Evolutionary conservation across 371 early-diverging fungal genomes (phyloP), one percentile per base, ranked within the genome.

Genomic region (Mucor saturninus): DNA sequence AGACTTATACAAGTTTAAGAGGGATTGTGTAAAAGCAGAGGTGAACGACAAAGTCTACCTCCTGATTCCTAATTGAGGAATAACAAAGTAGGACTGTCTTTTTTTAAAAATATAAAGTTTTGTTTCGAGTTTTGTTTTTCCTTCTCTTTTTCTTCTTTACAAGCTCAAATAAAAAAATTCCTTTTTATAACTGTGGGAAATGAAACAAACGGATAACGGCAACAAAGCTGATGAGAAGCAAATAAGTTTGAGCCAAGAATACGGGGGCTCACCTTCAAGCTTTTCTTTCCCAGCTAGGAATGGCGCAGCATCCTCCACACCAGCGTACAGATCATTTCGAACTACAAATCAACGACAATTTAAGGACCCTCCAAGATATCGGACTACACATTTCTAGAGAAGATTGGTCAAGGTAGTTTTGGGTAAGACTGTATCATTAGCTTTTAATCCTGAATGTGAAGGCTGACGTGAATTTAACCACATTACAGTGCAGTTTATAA

Each of bases 381-480:
- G 11, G 86, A 89, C 60, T 95, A 93, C 59, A 86, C 91, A 54
- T 73, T 90, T 51, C 69, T 79, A 11, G 83, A 86, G 10, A 95
- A 93, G 76, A 80, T 98, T 30, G 98, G 98, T 46, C 94, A 97
- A 69, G 98, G 98, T 30, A 98, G 97, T 5, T 98, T 96, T 83
- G 98, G 98, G 91, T 92, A 85, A 49, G 72, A 49, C 40, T 38
- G 9, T 32, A n/a, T 6, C 0, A 4, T 15, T 9, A 13, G 9
- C 9, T 14, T 3, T 10, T 42, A 14, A n/a, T 42, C 9, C n/a
- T 42, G 9, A 14, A 42, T 14, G n/a, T 21, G 21, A 42, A 42
- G 13, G 30, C 28, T 2, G 6, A 28, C 30, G 30, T 7, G 10
- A 6, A 10, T 2, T n/a, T 11, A 21, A 51, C 8, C 7, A 15